Evolutionary conservation across 2,329 filamentous ascomycete genomes (phyloP), one percentile per base, ranked within the genome.

Genomic region (Drechmeria coniospora): DNA sequence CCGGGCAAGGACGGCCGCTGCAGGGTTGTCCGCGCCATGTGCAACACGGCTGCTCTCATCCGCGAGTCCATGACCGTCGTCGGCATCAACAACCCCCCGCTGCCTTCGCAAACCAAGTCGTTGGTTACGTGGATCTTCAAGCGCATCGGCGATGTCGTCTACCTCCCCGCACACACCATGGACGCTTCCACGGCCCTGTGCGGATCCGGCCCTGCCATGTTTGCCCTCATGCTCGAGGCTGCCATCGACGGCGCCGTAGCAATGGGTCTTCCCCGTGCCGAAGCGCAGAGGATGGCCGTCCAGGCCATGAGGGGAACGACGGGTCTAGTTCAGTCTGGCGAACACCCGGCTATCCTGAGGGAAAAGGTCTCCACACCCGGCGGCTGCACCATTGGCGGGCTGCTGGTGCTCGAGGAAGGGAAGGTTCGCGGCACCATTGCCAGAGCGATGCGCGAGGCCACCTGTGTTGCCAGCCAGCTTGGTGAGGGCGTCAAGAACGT

Each of bases 41-140:
- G 82, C 40, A 92, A 92, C 57, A 86, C 79, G 0, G 81, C 82
- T 8, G 74, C 75, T 15, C 65, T 80, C 26, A 77, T 92, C 32
- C 60, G 80, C 25, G 76, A 92, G 52, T 75, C 70, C 40, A 90
- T 90, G 79, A 87, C 77, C 4, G 73, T 90, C 29, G 77, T 92
- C 39, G 74, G 71, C 26, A 72, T 65, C 25, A 61, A 65, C 6
- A 60, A 57, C 7, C 69, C 74, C 7, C 63, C 73, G 3, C 57
- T 81, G 10, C 58, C 65, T 5, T 45, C 60, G 2, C 53, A 59
- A 12, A 63, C 63, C 17, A 57, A 66, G 25, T 52, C 45, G 33
- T 62, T 86, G 8, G 66, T 83, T 12, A 73, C 68, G 17, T 84
- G 78, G 74, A 79, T 86, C 42, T 87, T 87, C 60, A 69, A 61